Conservation (phyloP, 2,329 filamentous ascomycete species). For the Akanthomyces dipterigenus region DNA sequence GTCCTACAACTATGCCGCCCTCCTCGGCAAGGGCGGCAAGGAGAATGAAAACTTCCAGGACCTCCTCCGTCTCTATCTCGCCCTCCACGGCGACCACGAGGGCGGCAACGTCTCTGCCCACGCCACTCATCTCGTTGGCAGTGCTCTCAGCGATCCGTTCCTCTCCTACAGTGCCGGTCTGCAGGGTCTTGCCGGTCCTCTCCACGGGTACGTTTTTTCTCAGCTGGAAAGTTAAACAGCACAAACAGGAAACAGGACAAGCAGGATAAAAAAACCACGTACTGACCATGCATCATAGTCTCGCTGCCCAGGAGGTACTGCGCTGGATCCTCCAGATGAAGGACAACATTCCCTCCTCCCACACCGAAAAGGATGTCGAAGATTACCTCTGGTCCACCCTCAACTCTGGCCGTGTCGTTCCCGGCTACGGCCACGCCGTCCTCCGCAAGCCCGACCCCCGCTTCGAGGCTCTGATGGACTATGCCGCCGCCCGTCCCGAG, state of each 20-base stretch:
- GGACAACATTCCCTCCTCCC: constrained; percentile 69
- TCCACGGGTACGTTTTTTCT: constrained; percentile 41
- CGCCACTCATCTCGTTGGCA: constrained; percentile 89
- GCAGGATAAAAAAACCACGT: background rate
- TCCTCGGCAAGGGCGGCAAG: constrained; percentile 84
- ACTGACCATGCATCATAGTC: constrained; percentile 32
- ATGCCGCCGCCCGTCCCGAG: constrained; percentile 75
- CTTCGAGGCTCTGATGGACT: constrained; percentile 95
- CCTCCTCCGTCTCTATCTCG: constrained; percentile 85
- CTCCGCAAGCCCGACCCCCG: constrained; percentile 94
- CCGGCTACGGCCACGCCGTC: constrained; percentile 92
- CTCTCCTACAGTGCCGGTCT: constrained; percentile 93
- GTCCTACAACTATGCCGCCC: constrained; percentile 97
- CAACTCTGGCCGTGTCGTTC: constrained; percentile 88
- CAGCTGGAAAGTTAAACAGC: background rate
- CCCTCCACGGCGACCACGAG: constrained; percentile 96
- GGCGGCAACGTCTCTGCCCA: constrained; percentile 97
- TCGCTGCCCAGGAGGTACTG: constrained; percentile 94
- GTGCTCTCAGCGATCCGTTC: constrained; percentile 89
- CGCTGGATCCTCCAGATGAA: constrained; percentile 98
- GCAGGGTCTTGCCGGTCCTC: constrained; percentile 87
- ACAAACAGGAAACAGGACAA: background rate
- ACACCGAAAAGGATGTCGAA: constrained; percentile 74
- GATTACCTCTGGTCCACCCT: constrained; percentile 90
- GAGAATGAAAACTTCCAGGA: constrained; percentile 94